phyloP scores from a whole-genome alignment of 2,329 filamentous ascomycete species.

The Exophiala calicioides region DNA sequence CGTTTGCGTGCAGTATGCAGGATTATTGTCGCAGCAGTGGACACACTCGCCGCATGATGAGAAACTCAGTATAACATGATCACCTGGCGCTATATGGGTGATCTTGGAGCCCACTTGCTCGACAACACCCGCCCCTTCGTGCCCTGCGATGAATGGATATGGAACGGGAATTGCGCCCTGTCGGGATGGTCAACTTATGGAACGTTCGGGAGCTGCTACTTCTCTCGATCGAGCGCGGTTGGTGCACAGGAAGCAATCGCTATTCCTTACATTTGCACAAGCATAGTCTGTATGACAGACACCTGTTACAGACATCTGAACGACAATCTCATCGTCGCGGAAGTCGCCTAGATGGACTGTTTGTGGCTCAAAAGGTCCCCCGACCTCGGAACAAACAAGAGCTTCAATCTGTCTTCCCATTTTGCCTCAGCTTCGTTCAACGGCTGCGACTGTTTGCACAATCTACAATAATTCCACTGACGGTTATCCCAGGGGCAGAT shows the following conservation, averaged over 20 bases:
- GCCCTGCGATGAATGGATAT: constrained; percentile 67
- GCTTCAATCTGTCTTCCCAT: neutral
- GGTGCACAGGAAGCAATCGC: no score
- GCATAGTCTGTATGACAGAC: constrained; percentile 78
- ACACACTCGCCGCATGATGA: constrained; percentile 14
- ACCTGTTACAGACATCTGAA: constrained; percentile 85
- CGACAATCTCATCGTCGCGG: constrained; percentile 81
- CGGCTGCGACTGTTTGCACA: no score
- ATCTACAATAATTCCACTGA: no score
- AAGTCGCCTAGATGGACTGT: constrained; percentile 39
- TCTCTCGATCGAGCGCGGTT: no score
- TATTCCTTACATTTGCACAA: constrained; percentile 8
- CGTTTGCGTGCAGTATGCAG: constrained; percentile 11
- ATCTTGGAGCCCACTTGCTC: constrained; percentile 53
- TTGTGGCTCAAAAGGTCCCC: neutral
- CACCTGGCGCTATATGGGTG: constrained; percentile 75
- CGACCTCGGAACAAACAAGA: neutral
- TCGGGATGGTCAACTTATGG: constrained; percentile 46
- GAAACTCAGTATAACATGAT: constrained; percentile 69
- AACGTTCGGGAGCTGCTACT: no score
- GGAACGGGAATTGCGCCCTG: neutral
- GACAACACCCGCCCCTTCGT: constrained; percentile 57
- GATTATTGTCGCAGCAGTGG: constrained; percentile 6
- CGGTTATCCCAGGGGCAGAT: no score
- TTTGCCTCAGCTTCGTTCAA: no score